Evolutionary conservation across 345 rosid species (phyloP).

Genomic region (Eucalyptus sideroxylon): DNA sequence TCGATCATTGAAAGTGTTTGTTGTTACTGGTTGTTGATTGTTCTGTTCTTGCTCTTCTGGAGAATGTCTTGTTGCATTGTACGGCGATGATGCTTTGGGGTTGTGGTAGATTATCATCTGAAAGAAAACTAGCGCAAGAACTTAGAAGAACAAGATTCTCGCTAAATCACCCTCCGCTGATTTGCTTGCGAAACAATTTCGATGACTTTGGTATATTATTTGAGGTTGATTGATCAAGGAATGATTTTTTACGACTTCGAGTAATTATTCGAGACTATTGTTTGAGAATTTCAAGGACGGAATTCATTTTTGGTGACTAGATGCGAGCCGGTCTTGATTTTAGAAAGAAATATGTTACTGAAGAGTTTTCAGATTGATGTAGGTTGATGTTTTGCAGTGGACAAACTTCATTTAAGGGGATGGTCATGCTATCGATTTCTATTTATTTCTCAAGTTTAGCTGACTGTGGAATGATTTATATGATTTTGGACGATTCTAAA

Average conservation of each 20-base stretch:
- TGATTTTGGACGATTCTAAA: not conserved
- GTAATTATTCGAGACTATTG: not conserved
- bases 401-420: not conserved
- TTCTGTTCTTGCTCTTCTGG: not conserved
- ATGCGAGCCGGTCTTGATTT: not conserved
- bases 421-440: too few relatives aligned
- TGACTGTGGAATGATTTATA: too few relatives aligned
- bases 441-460: not conserved
- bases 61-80: not conserved
- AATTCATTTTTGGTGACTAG: not conserved
- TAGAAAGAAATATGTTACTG: not conserved
- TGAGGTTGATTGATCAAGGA: not conserved
- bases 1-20: not conserved
- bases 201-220: not conserved
- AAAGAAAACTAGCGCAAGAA: not conserved
- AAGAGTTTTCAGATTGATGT: not conserved
- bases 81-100: not conserved
- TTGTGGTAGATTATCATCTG: not conserved
- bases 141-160: not conserved
- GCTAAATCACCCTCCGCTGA: not conserved
- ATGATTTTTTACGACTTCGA: not conserved
- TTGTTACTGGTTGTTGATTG: not conserved
- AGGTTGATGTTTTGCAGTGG: not conserved
- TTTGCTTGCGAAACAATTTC: not conserved
- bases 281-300: not conserved